Evolutionary conservation across 1,284 basidiomycete genomes (phyloP).

Genomic region (Ustilago loliicola): DNA sequence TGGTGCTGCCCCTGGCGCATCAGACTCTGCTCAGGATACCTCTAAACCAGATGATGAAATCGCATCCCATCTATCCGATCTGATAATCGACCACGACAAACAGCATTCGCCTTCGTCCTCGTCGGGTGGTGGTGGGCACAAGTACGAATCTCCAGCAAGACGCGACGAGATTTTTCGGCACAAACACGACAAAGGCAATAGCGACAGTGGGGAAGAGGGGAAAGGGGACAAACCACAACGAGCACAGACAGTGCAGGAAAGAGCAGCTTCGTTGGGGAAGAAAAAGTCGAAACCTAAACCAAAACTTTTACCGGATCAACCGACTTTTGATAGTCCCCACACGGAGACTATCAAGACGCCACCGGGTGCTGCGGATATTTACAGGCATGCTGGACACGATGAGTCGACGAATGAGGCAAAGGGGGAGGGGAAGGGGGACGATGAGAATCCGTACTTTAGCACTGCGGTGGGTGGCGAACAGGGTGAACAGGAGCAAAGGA

Average conservation of each 20-base stretch:
- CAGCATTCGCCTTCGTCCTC: background rate
- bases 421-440: background rate
- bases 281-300: constrained; percentile 18
- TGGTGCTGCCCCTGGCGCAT: background rate
- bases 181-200: background rate
- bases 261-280: constrained; percentile 21
- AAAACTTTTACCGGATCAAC: constrained; percentile 43
- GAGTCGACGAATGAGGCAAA: background rate
- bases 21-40: constrained; percentile 15
- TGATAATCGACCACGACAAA: constrained; percentile 26
- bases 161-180: background rate
- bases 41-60: constrained; percentile 24
- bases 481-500: background rate
- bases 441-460: constrained; percentile 30
- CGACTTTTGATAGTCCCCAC: constrained; percentile 31
- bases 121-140: background rate
- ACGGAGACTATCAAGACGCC: constrained; percentile 30
- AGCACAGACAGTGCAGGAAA: constrained; percentile 20
- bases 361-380: constrained; percentile 29
- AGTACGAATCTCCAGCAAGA: background rate
- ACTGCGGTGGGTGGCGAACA: background rate
- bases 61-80: constrained; percentile 11
- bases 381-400: constrained; percentile 6
- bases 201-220: background rate
- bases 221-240: constrained; percentile 6